Evolutionary conservation across 2,329 filamentous ascomycete species (phyloP).

Genomic region (Aspergillus brunneoviolaceus): DNA sequence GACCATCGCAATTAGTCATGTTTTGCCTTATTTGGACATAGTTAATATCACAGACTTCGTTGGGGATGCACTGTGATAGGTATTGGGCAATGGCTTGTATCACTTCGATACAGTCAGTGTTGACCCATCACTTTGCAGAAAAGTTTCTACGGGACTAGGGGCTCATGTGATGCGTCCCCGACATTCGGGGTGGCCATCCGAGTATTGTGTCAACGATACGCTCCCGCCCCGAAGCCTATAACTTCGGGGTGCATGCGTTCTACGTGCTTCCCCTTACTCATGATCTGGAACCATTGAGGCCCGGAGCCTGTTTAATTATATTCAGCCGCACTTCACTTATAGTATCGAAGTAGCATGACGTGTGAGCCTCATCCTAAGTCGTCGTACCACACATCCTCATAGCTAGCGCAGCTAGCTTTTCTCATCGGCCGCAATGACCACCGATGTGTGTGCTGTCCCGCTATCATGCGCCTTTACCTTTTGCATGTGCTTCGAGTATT

Average conservation of each 20-base stretch:
- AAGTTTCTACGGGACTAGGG: too few relatives aligned
- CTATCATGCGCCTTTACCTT: constrained; percentile 60
- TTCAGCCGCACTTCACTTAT: not conserved
- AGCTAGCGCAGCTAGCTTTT: not conserved
- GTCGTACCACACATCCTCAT: not conserved
- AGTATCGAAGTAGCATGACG: not conserved
- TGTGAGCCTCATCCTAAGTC: not conserved
- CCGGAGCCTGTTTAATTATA: too few relatives aligned
- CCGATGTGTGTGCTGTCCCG: constrained; percentile 13
- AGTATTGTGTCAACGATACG: too few relatives aligned
- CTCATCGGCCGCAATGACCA: constrained; percentile 12
- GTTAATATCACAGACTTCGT: not conserved
- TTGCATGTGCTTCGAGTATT: constrained; percentile 41
- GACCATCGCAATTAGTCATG: not conserved
- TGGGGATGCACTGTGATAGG: not conserved
- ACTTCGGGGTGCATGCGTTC: too few relatives aligned
- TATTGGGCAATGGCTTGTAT: not conserved
- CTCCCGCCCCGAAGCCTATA: too few relatives aligned
- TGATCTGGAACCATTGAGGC: too few relatives aligned
- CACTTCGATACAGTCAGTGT: too few relatives aligned
- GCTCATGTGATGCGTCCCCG: too few relatives aligned
- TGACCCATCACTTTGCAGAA: too few relatives aligned
- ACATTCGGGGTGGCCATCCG: too few relatives aligned
- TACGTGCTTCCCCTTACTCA: too few relatives aligned
- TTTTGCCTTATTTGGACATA: not conserved